Base-by-base conservation (phyloP, 306 rosid genomes). In the Pueraria montana region DNA sequence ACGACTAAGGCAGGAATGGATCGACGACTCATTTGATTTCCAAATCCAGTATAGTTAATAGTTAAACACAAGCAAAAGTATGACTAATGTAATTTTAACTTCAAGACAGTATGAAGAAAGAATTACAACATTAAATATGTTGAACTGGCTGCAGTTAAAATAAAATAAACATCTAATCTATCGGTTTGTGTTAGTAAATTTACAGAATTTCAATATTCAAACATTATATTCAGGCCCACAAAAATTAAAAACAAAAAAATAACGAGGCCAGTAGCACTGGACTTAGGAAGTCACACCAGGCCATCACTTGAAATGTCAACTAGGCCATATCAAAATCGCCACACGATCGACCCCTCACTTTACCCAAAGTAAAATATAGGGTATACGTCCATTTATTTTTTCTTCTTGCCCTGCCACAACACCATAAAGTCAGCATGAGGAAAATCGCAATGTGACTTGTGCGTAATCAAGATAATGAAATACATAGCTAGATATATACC, bases 391-490 rank as follows among this genome's bases (percentile, higher is more conserved):
- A 66, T 50, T 89, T 86, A 96, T 65, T 92, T 93, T 87, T 93
- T 92, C 87, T 87, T 88, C 90, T 94, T 94, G 24, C 97, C 99
- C 98, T 96, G 92, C 87, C 81, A 86, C 73, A 73, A 66, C 20
- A 52, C 23, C 72, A 69, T 32, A 64, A 12, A 34, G 71, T 85
- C 20, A 43, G 40, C 27, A 36, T 83, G 72, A 20, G 74, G 79
- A 75, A 85, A 80, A 78, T 40, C 14, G 17, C 52, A 23, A 36
- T 11, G 55, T 1, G 55, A 12, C 34, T 12, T 11, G 0, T 16
- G 34, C 0, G 4, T 36, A 81, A 77, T 43, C 20, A 76, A 27
- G 52, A 64, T 56, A 27, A 38, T 55, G 23, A 11, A 30, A 83
- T 13, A 77, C 4, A 74, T 23, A 27, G 63, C 20, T 8, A 53